Evolutionary conservation across 352 stramenopile species (phyloP).

Genomic region (Phytopythium litorale): DNA sequence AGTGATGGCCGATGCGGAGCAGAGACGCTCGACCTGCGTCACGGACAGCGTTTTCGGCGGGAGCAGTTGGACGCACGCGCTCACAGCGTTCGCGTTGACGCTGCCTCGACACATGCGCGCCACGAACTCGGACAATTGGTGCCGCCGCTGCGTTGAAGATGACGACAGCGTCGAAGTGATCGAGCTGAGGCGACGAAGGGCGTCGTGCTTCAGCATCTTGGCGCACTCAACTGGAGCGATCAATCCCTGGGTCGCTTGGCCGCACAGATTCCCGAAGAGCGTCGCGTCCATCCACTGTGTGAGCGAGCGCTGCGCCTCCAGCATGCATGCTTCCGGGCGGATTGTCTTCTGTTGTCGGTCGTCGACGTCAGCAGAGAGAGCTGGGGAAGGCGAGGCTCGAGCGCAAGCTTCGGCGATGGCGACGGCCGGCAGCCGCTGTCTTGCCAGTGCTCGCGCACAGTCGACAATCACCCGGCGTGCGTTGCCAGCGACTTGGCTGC

Average conservation of each 20-base stretch:
- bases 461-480: slow-evolving; percentile 10
- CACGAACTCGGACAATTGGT: slow-evolving; percentile 12
- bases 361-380: neutral
- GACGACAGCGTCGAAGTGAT: neutral
- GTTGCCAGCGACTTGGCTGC: neutral
- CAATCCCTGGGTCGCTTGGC: slow-evolving; percentile 5
- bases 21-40: slow-evolving; percentile 22
- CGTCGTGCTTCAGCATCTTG: neutral
- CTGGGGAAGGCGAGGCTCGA: neutral
- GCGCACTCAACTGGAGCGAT: slow-evolving; percentile 34
- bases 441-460: slow-evolving; percentile 21
- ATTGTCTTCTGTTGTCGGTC: neutral
- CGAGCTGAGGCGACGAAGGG: slow-evolving; percentile 2
- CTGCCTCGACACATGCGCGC: slow-evolving; percentile 23
- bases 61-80: slow-evolving; percentile 25
- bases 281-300: slow-evolving; percentile 39
- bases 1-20: slow-evolving; percentile 9
- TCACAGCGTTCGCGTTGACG: slow-evolving; percentile 16
- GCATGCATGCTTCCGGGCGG: slow-evolving; percentile 34
- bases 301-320: slow-evolving; percentile 37
- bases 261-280: slow-evolving; percentile 29
- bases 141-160: neutral
- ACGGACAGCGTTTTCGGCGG: slow-evolving; percentile 16
- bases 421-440: slow-evolving; percentile 11
- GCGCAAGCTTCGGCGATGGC: slow-evolving; percentile 33